A percentile compares a stretch with the other conserved stretches of the same genome.
Evolutionary conservation across 345 rosid genomes (phyloP).

Genomic region (Populus alba): DNA sequence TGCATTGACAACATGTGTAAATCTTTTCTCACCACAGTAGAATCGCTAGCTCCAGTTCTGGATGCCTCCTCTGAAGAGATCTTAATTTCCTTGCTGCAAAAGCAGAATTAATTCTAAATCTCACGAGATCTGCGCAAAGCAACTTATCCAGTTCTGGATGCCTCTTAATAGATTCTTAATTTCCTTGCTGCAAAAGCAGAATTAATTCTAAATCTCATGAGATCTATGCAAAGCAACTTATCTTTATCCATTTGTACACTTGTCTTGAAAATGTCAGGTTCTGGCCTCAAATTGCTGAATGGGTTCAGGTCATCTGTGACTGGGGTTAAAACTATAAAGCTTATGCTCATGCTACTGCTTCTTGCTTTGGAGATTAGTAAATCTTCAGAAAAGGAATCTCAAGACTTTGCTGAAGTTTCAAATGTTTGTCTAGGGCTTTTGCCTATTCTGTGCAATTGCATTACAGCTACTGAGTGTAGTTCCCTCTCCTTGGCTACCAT

Average conservation of each 20-base stretch:
- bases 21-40: conserved; percentile 37
- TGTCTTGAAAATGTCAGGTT: conserved; percentile 56
- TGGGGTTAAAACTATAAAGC: conserved; percentile 49
- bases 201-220: conserved; percentile 58
- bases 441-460: conserved; percentile 68
- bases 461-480: conserved; percentile 48
- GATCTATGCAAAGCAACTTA: conserved; percentile 40
- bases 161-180: conserved; percentile 50
- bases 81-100: conserved; percentile 62
- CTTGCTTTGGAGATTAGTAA: conserved; percentile 41
- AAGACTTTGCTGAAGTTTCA: conserved; percentile 59
- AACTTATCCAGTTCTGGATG: conserved; percentile 47
- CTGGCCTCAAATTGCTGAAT: conserved; percentile 58
- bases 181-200: conserved; percentile 66
- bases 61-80: conserved; percentile 52
- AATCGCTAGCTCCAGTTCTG: conserved; percentile 42
- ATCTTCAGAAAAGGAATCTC: conserved; percentile 37
- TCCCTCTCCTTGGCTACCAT: conserved; percentile 57
- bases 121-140: conserved; percentile 45
- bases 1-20: conserved; percentile 51
- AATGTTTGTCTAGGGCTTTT: conserved; percentile 61
- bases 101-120: conserved; percentile 61
- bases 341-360: conserved; percentile 61
- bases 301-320: conserved; percentile 43
- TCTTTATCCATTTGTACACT: conserved; percentile 44